phyloP scores from a whole-genome alignment of 495 filamentous ascomycete species.

The Aspergillus kassunensis region DNA sequence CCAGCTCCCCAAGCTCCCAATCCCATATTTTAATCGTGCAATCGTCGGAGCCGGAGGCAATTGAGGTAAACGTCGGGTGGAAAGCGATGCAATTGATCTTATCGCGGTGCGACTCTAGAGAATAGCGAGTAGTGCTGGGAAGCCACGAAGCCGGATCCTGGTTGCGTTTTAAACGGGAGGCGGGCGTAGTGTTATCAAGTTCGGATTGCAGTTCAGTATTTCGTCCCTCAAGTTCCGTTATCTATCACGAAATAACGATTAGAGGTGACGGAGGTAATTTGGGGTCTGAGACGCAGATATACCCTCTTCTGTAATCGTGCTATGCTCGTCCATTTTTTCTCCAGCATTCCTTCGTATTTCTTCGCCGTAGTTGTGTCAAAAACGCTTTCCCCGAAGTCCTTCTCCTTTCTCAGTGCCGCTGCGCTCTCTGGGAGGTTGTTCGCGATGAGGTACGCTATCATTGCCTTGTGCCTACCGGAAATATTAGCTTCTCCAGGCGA shows the following conservation, averaged over 20 bases:
- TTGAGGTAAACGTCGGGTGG: constrained; percentile 85
- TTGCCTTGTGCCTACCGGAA: constrained; percentile 71
- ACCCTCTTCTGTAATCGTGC: constrained; percentile 90
- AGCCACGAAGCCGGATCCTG: constrained; percentile 86
- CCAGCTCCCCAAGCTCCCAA: constrained; percentile 90
- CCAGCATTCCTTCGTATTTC: constrained; percentile 83
- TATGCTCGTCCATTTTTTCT: constrained; percentile 96
- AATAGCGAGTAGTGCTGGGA: constrained; percentile 69
- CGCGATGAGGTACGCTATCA: constrained; percentile 79
- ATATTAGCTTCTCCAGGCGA: background rate
- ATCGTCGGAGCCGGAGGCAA: constrained; percentile 92
- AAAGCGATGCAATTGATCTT: constrained; percentile 88
- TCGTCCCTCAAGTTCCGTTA: constrained; percentile 87
- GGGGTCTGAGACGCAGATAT: no score
- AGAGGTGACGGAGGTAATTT: background rate
- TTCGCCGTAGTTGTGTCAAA: constrained; percentile 74
- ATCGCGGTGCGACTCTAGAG: constrained; percentile 75
- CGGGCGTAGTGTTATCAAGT: constrained; percentile 77
- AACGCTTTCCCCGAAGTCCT: constrained; percentile 54
- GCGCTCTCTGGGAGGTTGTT: constrained; percentile 61
- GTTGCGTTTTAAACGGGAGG: constrained; percentile 70
- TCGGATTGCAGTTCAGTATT: constrained; percentile 69
- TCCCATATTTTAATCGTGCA: constrained; percentile 98
- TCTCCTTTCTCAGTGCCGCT: constrained; percentile 49
- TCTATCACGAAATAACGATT: constrained; percentile 46